Evolutionary conservation across 495 filamentous ascomycete species (phyloP), one percentile per base, ranked within the genome.

Genomic region (Aspergillus baeticus): DNA sequence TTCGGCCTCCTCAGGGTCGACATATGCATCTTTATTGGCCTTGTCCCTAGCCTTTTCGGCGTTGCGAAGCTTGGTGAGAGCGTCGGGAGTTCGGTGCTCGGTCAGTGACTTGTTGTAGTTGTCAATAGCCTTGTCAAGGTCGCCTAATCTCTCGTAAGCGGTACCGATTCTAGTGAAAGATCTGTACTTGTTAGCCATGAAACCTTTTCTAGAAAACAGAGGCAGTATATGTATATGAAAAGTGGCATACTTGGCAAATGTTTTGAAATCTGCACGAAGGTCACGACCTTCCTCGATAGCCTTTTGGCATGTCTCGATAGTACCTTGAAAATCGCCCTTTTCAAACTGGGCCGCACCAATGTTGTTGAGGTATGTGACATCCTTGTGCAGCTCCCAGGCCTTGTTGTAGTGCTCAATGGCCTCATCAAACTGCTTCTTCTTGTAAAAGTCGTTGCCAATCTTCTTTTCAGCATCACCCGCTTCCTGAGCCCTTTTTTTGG

Each of bases 351-450:
- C 94, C 4, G 94, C 95, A 57, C 92, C 90, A 21, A 92, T 81
- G 73, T 99, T 99, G 77, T 96, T 98, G 58, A 98, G 78, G 71
- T 98, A 99, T 13, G 92, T 94, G 65, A 98, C 92, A 60, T 99
- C 94, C 79, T 96, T 92, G 84, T 92, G 77, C 43, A 93, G 60
- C 45, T 92, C 89, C 95, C 95, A 99, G 2, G 94, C 94, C 69
- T 95, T 96, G 64, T 76, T 81, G 77, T 99, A 99, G 77, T 99
- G 92, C 70, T 90, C 85, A 64, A 98, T 96, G 39, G 94, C 94
- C 63, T 86, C 83, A 62, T 97, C 95, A 55, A 98, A 94, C 64
- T 96, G 84, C 62, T 91, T 84, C 83, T 97, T 96, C 85, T 98
- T 99, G 80, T 99, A 99, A 66, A 86, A 86, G 60, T 96, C 90